Evolutionary conservation across 768 basidiomycete genomes (phyloP), one percentile per base, ranked within the genome.

Genomic region (Naganishia vaughanmartiniae): DNA sequence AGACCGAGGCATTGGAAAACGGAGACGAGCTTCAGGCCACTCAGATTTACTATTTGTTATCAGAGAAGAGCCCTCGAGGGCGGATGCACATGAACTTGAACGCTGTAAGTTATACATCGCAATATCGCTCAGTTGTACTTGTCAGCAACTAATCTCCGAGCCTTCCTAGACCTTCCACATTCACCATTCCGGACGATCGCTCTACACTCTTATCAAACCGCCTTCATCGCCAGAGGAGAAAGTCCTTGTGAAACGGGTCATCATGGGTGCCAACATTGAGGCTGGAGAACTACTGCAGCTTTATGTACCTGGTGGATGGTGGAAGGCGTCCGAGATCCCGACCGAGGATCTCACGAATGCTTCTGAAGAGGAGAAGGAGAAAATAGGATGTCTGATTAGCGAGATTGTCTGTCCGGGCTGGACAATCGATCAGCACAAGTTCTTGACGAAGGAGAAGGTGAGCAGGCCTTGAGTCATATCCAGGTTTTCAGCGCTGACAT

Each of bases 391-490:
- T 72, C 77, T 88, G 67, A 86, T 88, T 72, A 85, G 84, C 21
- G 86, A 87, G 79, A 84, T 87, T 5, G 86, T 87, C n/a, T 84
- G 86, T 14, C 86, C 87, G 0, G 86, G 77, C 45, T 79, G 78
- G 78, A 74, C 63, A 26, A 71, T 74, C n/a, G 76, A 76, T 15
- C 78, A 79, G 54, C 75, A 77, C 63, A 63, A 70, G 65, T 79
- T 77, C 63, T 45, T 79, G 28, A 71, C 74, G 26, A 71, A 73
- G 54, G 73, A 75, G 45, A 76, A 76, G 72, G 78, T 79, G 54
- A 69, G 65, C n/a, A 33, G 5, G 33, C 42, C 9, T 60, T 7
- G 24, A 5, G 26, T 12, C 26, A 4, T 39, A 24, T 65, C 14
- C 9, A 15, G 2, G n/a, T 19, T 10, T 26, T 51, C 15, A 5